Base-by-base conservation (phyloP, 345 rosid genomes). In the Salix caprea region DNA sequence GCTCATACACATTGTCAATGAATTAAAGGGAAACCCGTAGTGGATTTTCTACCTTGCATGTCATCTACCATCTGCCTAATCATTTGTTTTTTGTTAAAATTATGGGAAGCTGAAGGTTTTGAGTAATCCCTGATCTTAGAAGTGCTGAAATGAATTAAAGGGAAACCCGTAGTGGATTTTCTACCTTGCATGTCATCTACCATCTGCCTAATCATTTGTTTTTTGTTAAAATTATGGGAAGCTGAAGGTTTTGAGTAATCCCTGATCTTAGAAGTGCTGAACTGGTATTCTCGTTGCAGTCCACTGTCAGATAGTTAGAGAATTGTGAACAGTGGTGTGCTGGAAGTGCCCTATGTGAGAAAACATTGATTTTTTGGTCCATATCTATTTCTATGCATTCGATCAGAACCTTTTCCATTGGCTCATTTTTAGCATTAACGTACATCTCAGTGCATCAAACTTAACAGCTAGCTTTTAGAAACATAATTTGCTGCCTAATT, bases 391-490 rank as follows among this genome's bases (percentile, higher is more conserved):
- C 5, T 58, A 58, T 58, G 23, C 5, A 64, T 39, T 28, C 7
- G 56, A 26, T 11, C n/a, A 36, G 54, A 32, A 23, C 30, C 9
- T 70, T 56, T 54, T 2, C 46, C 50, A 15, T n/a, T 67, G 60
- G 52, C 65, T 73, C 40, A 44, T 30, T 61, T 39, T 69, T 28
- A 32, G 6, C 19, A 30, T 70, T 30, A 62, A 36, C 6, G 12
- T 62, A 28, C 71, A 56, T 58, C 32, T 56, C n/a, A 46, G 28
- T 74, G 77, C 77, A 68, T 78, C 68, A 65, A 70, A 65, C 78
- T 46, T 66, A 50, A 67, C 44, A 69, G 54, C n/a, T 37, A 65
- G 50, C 56, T 56, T 54, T 24, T 39, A 6, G 34, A 34, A 58
- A 4, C 23, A 14, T 10, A 14, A 24, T 67, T 50, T 70, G 36